phyloP scores from a whole-genome alignment of 208 protist species.

The Crithidia sp. region DNA sequence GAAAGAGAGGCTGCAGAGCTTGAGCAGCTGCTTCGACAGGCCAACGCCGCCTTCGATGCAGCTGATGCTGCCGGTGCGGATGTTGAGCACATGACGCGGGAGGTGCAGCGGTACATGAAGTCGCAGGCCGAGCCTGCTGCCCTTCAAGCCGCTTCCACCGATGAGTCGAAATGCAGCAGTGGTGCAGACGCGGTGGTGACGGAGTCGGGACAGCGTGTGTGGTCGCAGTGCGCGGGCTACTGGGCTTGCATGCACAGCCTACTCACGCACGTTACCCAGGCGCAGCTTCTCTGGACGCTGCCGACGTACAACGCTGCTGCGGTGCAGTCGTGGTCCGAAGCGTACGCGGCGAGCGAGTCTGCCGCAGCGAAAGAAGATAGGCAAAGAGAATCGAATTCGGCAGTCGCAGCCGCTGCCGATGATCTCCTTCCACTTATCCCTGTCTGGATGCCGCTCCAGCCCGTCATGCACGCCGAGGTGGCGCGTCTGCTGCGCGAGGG shows the following conservation, averaged over 20 bases:
- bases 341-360: conserved; percentile 6
- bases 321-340: conserved; percentile 30
- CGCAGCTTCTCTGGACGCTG: conserved; percentile 31
- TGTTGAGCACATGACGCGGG: conserved; percentile 22
- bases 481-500: conserved; percentile 42
- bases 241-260: conserved; percentile 34
- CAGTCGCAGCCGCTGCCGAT: not conserved
- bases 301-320: conserved; percentile 48
- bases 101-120: conserved; percentile 25
- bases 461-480: conserved; percentile 36
- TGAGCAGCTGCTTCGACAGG: conserved; percentile 21
- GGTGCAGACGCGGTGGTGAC: too few relatives aligned
- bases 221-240: conserved; percentile 26
- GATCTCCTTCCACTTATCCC: conserved; percentile 27
- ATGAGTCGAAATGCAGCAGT: too few relatives aligned
- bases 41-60: conserved; percentile 10
- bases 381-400: not conserved
- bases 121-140: not conserved
- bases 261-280: conserved; percentile 7
- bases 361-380: too few relatives aligned
- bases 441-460: conserved; percentile 35
- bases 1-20: conserved; percentile 30
- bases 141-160: too few relatives aligned
- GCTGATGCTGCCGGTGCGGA: not conserved
- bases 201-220: not conserved